Evolutionary conservation across 2,329 filamentous ascomycete genomes (phyloP).

Genomic region (Aspergillus calidoustus): DNA sequence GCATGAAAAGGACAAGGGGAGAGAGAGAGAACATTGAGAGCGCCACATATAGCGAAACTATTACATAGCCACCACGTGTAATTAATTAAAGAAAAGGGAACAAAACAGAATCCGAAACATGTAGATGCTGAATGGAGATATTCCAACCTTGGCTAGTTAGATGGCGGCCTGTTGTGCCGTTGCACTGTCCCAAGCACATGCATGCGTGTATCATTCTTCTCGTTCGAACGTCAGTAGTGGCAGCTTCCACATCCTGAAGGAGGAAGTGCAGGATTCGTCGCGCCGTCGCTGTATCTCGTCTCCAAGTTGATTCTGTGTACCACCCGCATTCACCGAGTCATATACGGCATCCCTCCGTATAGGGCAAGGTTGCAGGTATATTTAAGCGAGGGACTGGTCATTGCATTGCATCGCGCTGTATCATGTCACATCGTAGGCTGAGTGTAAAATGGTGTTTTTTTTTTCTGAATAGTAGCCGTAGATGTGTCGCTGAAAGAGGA

Average conservation of each 20-base stretch:
- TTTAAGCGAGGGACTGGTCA: conserved; percentile 14
- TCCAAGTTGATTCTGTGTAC: not conserved
- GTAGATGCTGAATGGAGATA: conserved; percentile 11
- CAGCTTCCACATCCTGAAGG: not conserved
- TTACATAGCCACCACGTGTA: not conserved
- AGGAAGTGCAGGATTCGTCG: not conserved
- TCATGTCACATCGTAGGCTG: conserved; percentile 10
- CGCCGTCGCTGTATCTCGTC: not conserved
- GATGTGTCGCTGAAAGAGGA: conserved; percentile 5
- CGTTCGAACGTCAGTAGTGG: not conserved
- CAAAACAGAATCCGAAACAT: not conserved
- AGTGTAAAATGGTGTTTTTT: not conserved
- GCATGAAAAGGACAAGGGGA: conserved; percentile 3
- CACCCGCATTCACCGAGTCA: conserved; percentile 10
- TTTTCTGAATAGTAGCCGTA: not conserved
- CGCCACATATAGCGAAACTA: not conserved
- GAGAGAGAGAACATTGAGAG: not conserved
- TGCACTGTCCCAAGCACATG: conserved; percentile 12
- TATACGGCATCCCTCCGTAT: conserved; percentile 12
- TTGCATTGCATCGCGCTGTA: conserved; percentile 1
- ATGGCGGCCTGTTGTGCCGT: not conserved
- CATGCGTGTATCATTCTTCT: not conserved
- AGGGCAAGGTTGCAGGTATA: conserved; percentile 15
- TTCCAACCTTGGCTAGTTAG: conserved; percentile 10
- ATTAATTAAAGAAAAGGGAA: not conserved